These are phyloP conservation scores for Stereocaulon alpinum DNA, from an alignment of 495 filamentous ascomycete genomes.

Conservation along the genomic window DNA sequence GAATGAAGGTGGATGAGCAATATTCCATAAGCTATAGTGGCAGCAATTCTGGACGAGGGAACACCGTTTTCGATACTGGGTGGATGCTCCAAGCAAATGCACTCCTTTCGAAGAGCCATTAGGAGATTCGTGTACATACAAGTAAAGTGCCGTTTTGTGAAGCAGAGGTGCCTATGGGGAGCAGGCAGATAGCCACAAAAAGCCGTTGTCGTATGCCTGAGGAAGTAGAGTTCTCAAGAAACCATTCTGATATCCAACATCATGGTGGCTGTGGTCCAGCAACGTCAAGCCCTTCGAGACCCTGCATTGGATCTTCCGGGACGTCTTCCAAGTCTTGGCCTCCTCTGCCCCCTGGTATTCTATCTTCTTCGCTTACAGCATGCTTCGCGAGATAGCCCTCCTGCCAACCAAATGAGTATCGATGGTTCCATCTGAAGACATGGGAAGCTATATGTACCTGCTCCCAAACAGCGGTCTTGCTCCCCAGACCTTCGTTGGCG, in stretches of 20 bases:
- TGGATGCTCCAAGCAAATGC: neutral
- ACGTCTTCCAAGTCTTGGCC: conserved; percentile 38
- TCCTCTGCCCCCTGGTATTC: conserved; percentile 49
- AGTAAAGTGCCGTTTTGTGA: neutral
- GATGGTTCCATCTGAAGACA: neutral
- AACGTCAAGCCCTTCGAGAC: conserved; percentile 83
- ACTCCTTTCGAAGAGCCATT: neutral
- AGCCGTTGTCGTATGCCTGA: neutral
- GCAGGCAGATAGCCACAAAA: neutral
- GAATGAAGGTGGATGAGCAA: neutral
- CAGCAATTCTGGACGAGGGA: neutral
- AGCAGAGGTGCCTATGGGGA: neutral
- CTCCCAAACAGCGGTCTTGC: conserved; percentile 96
- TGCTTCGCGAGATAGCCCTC: conserved; percentile 89
- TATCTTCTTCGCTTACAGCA: conserved; percentile 81
- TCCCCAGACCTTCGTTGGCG: conserved; percentile 71
- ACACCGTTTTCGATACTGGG: neutral
- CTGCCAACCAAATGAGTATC: conserved; percentile 34
- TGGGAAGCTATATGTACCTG: conserved; percentile 53
- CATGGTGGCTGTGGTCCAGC: conserved; percentile 80
- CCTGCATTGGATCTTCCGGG: conserved; percentile 86
- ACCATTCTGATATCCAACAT: conserved; percentile 18
- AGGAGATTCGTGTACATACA: conserved; percentile 6
- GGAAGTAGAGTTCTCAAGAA: neutral
- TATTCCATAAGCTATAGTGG: neutral